Evolutionary conservation across 2,329 filamentous ascomycete species (phyloP).

Genomic region (Pseudocercospora eumusae): DNA sequence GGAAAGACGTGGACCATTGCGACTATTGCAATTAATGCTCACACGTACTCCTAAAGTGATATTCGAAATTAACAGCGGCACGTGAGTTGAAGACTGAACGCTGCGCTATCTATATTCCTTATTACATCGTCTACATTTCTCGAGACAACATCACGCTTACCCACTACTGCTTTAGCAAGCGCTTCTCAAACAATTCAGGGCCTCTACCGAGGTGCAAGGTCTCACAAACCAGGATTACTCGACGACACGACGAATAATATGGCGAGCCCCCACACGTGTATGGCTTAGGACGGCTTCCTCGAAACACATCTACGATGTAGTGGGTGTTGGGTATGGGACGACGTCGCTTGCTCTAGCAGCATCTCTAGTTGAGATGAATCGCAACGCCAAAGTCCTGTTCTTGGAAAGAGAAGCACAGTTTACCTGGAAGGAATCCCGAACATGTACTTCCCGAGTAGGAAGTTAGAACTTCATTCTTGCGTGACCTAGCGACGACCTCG

Average conservation of each 20-base stretch:
- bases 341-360: constrained; percentile 32
- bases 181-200: too few species aligned
- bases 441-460: constrained; percentile 28
- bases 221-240: too few species aligned
- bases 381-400: constrained; percentile 27
- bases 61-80: not conserved
- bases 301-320: constrained; percentile 28
- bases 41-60: constrained; percentile 15
- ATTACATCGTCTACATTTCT: too few species aligned
- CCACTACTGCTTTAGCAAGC: too few species aligned
- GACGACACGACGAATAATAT: too few species aligned
- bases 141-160: too few species aligned
- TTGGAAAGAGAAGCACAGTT: constrained; percentile 29
- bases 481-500: constrained; percentile 34
- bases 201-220: too few species aligned
- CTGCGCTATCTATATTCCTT: too few species aligned
- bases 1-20: constrained; percentile 50
- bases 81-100: not conserved
- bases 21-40: constrained; percentile 39
- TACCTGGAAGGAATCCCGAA: constrained; percentile 26
- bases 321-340: constrained; percentile 33
- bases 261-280: too few species aligned
- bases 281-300: too few species aligned
- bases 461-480: constrained; percentile 31
- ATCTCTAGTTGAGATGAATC: constrained; percentile 27